These are phyloP conservation scores for Punica granatum DNA, from an alignment of 345 rosid genomes.

Conservation along the genomic window DNA sequence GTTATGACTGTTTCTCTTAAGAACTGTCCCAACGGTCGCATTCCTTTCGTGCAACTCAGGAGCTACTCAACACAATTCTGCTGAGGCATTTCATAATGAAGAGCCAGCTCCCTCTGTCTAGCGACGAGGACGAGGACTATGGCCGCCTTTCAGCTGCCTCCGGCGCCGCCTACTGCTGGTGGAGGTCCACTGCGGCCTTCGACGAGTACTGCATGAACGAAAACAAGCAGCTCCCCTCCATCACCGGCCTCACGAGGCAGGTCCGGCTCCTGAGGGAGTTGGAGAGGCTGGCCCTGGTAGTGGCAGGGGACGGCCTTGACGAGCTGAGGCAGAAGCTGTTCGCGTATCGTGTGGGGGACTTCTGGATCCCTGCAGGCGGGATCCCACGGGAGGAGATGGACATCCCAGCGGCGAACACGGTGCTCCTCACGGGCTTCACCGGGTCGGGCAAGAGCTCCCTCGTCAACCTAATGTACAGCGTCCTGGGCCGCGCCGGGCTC, in stretches of 20 bases:
- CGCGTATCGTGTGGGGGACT: conserved; percentile 44
- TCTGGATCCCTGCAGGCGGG: conserved; percentile 56
- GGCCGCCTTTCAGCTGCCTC: neutral
- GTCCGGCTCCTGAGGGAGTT: conserved; percentile 38
- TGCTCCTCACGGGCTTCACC: conserved; percentile 49
- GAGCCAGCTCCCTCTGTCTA: conserved; percentile 21
- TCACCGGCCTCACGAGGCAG: conserved; percentile 20
- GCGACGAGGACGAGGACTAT: conserved; percentile 28
- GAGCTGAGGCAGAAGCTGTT: conserved; percentile 51
- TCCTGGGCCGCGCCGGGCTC: conserved; percentile 48
- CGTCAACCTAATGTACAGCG: conserved; percentile 55
- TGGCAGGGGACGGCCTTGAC: conserved; percentile 40
- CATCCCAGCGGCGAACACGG: conserved; percentile 40
- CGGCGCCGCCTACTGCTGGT: conserved; percentile 26
- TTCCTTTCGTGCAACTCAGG: neutral
- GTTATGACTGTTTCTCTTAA: neutral
- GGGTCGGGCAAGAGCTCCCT: conserved; percentile 64
- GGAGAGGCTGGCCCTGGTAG: conserved; percentile 48
- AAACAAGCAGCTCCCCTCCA: conserved; percentile 19
- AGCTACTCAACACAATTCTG: neutral
- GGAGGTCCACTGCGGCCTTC: conserved; percentile 40
- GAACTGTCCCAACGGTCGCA: neutral
- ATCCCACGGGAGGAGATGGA: conserved; percentile 39
- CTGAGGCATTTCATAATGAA: conserved; percentile 21
- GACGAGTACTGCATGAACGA: conserved; percentile 27